Base-by-base conservation (phyloP, 805 yeast genomes). In the Hanseniaspora occidentalis region DNA sequence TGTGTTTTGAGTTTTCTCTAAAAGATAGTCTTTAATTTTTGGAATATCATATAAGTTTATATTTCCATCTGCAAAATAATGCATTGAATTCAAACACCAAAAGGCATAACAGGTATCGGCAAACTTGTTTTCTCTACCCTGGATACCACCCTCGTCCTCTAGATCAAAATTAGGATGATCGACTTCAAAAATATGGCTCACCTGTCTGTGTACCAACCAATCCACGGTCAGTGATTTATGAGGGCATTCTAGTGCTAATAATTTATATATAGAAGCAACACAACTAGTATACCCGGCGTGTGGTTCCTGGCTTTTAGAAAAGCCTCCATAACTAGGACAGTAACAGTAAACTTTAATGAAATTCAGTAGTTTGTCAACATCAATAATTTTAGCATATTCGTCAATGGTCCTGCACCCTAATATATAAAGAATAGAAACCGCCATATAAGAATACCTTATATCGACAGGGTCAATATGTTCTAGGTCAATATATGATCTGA, bases 221-320 rank as follows among this genome's bases (percentile, higher is more conserved):
- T 65, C 58, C 2, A 68, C 43, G 0, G 86, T 75, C 8, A 49
- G 50, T 1, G 36, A 36, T 2, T 38, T 25, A 6, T 41, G 41
- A 6, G 52, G 27, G n/a, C 35, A n/a, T 16, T 52, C 53, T 7
- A 65, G 24, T 4, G 53, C 62, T 4, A 68, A 49, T 33, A 83
- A 48, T 25, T 56, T 51, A 42, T 85, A 63, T 1, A 82, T 57
- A 0, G 81, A 80, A 19, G 88, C 50, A 0, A 83, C 95, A 60
- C 96, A 88, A 52, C 75, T 89, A 0, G 95, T 81, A 44, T 82
- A 67, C 0, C 97, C 98, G 6, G 85, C 77, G 60, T 89, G 96
- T 2, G 86, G 66, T 56, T 89, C 98, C 11, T 65, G 60, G 29
- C 54, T 52, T 3, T 62, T 57, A 4, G 88, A 81, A 36, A 84